Evolutionary conservation across 257 asterid genomes (phyloP).

Genomic region (Eustoma russellianum): DNA sequence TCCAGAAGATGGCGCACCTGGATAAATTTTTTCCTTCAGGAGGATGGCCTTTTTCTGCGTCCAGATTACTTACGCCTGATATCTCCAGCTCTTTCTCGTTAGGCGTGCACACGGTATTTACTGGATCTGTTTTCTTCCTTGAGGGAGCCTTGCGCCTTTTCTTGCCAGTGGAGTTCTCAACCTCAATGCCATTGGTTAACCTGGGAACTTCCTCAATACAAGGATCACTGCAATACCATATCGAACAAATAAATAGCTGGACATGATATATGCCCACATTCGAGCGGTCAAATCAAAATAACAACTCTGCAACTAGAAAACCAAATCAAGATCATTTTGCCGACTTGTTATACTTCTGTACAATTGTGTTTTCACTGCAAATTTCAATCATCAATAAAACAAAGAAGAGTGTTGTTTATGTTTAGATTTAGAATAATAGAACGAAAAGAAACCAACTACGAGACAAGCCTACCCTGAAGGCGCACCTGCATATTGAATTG

Average conservation of each 20-base stretch:
- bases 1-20: neutral
- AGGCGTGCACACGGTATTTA: neutral
- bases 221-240: conserved; percentile 20
- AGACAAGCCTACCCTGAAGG: too few species aligned
- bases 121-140: conserved; percentile 6
- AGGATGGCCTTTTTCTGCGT: neutral
- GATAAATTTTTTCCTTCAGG: neutral
- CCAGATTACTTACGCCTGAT: neutral
- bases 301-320: conserved; percentile 3
- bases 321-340: neutral
- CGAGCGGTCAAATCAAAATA: too few species aligned
- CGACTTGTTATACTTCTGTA: too few species aligned
- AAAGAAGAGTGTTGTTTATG: too few species aligned
- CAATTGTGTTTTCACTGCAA: too few species aligned
- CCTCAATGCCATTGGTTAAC: conserved; percentile 24
- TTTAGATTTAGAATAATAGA: neutral
- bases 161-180: conserved; percentile 14
- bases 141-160: conserved; percentile 14
- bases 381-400: too few species aligned
- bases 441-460: conserved; percentile 15
- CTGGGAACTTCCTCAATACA: conserved; percentile 23
- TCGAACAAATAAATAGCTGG: neutral
- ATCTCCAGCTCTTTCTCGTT: neutral
- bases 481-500: too few species aligned
- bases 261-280: neutral